phyloP scores from a whole-genome alignment of 352 stramenopile genomes.

The Heterotrichella gracilis region DNA sequence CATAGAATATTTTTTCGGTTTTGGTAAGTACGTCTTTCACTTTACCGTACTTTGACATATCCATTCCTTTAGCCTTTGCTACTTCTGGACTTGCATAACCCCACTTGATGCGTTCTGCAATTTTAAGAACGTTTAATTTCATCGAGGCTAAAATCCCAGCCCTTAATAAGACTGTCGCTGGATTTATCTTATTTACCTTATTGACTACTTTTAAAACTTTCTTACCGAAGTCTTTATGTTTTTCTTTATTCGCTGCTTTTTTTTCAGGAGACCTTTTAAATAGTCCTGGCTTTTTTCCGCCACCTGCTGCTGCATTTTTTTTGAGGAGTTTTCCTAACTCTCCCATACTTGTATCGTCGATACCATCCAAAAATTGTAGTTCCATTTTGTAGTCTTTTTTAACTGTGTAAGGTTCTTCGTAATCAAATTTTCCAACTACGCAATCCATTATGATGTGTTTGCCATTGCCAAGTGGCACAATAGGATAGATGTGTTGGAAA shows the following conservation, averaged over 20 bases:
- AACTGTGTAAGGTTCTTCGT: background rate
- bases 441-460: slow-evolving; percentile 2
- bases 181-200: background rate
- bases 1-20: background rate
- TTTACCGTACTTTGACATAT: background rate
- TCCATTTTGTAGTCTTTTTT: background rate
- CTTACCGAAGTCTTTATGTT: background rate
- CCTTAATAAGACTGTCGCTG: background rate
- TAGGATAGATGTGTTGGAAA: slow-evolving; percentile 6
- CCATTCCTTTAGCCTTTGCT: background rate
- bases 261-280: background rate
- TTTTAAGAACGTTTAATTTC: background rate
- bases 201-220: slow-evolving; percentile 4
- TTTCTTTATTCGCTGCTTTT: background rate
- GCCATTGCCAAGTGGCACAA: background rate
- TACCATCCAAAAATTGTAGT: background rate
- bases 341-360: background rate
- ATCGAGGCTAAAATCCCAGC: background rate
- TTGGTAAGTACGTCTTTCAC: background rate
- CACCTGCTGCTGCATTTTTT: background rate
- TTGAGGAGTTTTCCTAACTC: background rate
- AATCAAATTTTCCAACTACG: background rate
- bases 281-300: background rate
- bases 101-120: background rate
- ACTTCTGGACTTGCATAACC: background rate